These are phyloP conservation scores for Hortiboletus campestris DNA, from an alignment of 768 basidiomycete species.

Conservation along the genomic window DNA sequence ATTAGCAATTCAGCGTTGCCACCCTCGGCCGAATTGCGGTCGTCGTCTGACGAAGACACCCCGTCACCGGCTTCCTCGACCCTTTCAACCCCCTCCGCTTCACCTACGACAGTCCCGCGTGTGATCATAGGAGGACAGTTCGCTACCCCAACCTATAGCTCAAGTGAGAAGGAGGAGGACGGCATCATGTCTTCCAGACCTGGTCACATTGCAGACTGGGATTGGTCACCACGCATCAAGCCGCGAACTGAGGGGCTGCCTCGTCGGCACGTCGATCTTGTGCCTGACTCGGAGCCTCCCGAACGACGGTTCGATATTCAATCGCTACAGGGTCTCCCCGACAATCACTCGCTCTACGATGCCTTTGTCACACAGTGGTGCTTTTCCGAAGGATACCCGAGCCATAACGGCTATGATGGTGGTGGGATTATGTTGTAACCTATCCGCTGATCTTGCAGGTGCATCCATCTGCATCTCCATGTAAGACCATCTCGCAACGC, in stretches of 20 bases:
- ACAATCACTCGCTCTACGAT: conserved; percentile 45
- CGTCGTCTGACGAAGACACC: conserved; percentile 12
- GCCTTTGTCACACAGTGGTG: conserved; percentile 69
- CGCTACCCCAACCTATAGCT: conserved; percentile 9
- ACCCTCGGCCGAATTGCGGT: background rate
- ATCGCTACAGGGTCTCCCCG: background rate
- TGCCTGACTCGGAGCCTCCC: conserved; percentile 25
- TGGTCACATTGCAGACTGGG: conserved; percentile 18
- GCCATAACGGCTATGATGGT: conserved; percentile 8
- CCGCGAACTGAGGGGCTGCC: background rate
- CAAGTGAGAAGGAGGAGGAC: background rate
- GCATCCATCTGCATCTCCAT: background rate
- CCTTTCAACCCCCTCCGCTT: conserved; percentile 24
- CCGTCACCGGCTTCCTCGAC: conserved; percentile 28
- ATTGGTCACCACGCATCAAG: conserved; percentile 19
- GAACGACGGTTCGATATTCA: background rate
- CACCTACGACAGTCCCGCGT: conserved; percentile 20
- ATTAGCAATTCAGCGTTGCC: background rate
- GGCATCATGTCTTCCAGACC: background rate
- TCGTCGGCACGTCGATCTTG: background rate
- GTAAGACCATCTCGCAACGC: background rate
- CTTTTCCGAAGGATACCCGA: conserved; percentile 49
- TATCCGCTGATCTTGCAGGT: too few relatives aligned
- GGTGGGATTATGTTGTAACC: conserved; percentile 22
- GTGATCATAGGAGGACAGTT: conserved; percentile 28